These are phyloP conservation scores for Spirogloea muscicola DNA, from an alignment of 139 green algal genomes.

Conservation along the genomic window DNA sequence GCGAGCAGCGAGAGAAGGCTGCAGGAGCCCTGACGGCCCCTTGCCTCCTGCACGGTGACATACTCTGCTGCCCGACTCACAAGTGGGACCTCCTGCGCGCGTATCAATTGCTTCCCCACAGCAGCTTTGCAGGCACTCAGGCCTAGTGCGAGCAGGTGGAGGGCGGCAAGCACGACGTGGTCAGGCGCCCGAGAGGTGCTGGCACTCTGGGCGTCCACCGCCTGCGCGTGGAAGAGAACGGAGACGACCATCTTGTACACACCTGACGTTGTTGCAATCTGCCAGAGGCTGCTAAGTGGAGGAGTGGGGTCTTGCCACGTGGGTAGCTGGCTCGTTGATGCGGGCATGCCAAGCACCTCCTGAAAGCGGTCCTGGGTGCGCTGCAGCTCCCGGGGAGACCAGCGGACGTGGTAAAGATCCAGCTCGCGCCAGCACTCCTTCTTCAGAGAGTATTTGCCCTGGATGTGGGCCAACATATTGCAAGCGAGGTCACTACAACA, in stretches of 20 bases:
- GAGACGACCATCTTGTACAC: conserved; percentile 28
- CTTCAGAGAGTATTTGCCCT: conserved; percentile 45
- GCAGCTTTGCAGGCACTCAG: conserved; percentile 9
- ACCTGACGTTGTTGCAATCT: conserved; percentile 11
- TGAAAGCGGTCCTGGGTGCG: conserved; percentile 32
- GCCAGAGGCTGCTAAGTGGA: conserved; percentile 5
- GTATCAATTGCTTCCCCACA: neutral
- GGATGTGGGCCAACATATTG: no score
- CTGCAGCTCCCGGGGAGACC: conserved; percentile 38
- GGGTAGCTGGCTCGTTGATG: conserved; percentile 6
- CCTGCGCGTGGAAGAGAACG: conserved; percentile 29
- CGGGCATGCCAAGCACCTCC: neutral
- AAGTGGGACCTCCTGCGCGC: neutral
- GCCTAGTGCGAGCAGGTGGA: conserved; percentile 37
- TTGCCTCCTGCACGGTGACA: neutral
- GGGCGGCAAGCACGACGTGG: conserved; percentile 28
- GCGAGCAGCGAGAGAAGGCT: conserved; percentile 19
- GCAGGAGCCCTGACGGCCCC: neutral
- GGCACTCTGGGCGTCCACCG: neutral
- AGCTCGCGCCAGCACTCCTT: conserved; percentile 46
- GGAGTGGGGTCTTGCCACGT: conserved; percentile 21
- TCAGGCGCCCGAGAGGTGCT: conserved; percentile 6
- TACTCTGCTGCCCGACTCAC: neutral
- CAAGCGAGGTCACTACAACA: no score
- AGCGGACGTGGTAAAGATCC: conserved; percentile 35